These are phyloP conservation scores for Annulohypoxylon maeteangense DNA, from an alignment of 495 filamentous ascomycete genomes.

Conservation along the genomic window DNA sequence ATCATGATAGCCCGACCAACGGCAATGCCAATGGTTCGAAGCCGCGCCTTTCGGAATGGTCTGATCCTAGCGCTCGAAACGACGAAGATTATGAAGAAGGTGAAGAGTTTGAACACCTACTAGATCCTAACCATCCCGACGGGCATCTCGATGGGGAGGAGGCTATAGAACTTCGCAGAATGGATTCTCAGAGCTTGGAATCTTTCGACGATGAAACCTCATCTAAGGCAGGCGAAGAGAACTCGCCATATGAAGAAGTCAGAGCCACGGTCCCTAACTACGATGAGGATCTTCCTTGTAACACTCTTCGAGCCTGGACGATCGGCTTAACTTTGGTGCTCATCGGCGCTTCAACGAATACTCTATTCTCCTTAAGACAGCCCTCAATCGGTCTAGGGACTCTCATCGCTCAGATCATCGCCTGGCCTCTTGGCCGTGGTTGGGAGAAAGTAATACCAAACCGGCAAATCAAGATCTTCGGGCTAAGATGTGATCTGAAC, in stretches of 20 bases:
- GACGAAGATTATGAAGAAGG: conserved; percentile 49
- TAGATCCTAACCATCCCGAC: conserved; percentile 63
- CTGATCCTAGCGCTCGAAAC: conserved; percentile 42
- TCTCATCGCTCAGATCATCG: conserved; percentile 75
- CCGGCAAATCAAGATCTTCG: conserved; percentile 64
- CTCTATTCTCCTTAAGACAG: conserved; percentile 74
- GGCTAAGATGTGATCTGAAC: conserved; percentile 67
- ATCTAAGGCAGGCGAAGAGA: conserved; percentile 48
- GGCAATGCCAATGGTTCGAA: conserved; percentile 50
- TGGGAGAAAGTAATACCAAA: conserved; percentile 62
- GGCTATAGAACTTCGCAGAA: conserved; percentile 44
- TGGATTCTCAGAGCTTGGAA: conserved; percentile 34
- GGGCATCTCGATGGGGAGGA: conserved; percentile 34
- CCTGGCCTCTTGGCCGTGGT: conserved; percentile 74
- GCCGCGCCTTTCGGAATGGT: conserved; percentile 48
- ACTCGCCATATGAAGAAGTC: conserved; percentile 80
- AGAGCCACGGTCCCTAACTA: conserved; percentile 69
- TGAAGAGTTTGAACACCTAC: conserved; percentile 57
- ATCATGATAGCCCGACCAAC: conserved; percentile 23
- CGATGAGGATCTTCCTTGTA: conserved; percentile 73
- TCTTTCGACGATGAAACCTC: conserved; percentile 52
- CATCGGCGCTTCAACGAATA: conserved; percentile 74
- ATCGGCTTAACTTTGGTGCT: conserved; percentile 74
- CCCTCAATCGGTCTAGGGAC: conserved; percentile 73
- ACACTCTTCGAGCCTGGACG: conserved; percentile 78